phyloP scores from a whole-genome alignment of 2,329 filamentous ascomycete species.

The Colletotrichum sp. region DNA sequence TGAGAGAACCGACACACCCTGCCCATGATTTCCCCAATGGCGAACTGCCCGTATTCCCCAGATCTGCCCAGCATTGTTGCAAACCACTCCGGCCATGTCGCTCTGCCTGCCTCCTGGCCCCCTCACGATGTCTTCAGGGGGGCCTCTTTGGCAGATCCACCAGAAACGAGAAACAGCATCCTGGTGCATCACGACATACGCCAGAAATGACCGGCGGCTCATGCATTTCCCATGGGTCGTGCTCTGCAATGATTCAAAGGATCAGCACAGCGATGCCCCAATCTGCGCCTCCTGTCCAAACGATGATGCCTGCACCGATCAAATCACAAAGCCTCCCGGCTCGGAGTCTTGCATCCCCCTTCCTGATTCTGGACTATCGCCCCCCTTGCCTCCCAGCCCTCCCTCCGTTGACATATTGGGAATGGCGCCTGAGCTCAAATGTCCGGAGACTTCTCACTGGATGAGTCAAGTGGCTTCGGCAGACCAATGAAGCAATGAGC shows the following conservation, averaged over 20 bases:
- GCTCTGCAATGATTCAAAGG: not conserved
- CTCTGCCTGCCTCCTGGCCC: not conserved
- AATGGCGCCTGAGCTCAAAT: not conserved
- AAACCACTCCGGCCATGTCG: not conserved
- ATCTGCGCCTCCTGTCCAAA: not conserved
- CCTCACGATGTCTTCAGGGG: not conserved
- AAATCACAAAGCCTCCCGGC: not conserved
- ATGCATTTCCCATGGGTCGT: not conserved
- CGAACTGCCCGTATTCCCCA: not conserved
- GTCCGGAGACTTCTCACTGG: not conserved
- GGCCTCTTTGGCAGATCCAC: not conserved
- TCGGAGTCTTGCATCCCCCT: not conserved
- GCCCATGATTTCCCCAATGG: not conserved
- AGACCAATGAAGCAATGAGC: not conserved
- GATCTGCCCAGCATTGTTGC: not conserved
- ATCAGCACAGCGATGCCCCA: conserved; percentile 1
- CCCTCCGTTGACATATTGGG: not conserved
- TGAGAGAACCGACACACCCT: not conserved
- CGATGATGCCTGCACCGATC: not conserved
- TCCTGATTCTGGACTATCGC: not conserved
- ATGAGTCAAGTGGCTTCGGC: not conserved
- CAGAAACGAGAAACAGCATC: not conserved
- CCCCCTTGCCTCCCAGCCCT: not conserved
- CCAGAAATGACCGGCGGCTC: not conserved
- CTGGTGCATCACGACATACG: not conserved